A percentile compares a stretch with the other conserved stretches of the same genome.
Evolutionary conservation across 1,284 basidiomycete genomes (phyloP).

Genomic region (Ganoderma leucocontextum): DNA sequence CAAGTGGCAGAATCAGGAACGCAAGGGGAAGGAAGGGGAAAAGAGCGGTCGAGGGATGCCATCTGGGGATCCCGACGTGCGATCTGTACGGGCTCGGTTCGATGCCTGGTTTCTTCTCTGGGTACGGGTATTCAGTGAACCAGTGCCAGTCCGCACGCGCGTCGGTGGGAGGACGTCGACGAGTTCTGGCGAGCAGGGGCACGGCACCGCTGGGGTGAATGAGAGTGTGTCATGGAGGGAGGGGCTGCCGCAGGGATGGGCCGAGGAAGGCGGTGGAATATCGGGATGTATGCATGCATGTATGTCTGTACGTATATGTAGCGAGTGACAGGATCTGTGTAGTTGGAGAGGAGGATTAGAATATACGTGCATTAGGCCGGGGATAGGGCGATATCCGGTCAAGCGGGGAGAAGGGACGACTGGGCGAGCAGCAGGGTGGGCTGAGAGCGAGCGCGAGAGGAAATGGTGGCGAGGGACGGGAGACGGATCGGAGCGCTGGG

Average conservation of each 20-base stretch:
- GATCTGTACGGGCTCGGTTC: neutral
- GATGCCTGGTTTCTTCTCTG: neutral
- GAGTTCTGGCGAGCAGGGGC: conserved; percentile 7
- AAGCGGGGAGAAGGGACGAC: neutral
- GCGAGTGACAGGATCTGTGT: conserved; percentile 1
- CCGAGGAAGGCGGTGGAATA: conserved; percentile 1
- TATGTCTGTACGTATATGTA: neutral
- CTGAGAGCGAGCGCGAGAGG: neutral
- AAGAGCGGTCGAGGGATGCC: conserved; percentile 8
- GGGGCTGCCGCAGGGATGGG: neutral
- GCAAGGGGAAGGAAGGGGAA: conserved; percentile 5
- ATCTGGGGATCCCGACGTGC: conserved; percentile 11
- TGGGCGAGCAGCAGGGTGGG: neutral
- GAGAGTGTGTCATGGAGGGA: neutral
- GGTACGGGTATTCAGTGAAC: neutral
- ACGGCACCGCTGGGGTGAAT: neutral
- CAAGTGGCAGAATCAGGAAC: conserved; percentile 10
- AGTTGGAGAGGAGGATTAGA: neutral
- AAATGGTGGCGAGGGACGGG: neutral
- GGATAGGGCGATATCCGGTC: neutral
- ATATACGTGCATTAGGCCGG: neutral
- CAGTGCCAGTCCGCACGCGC: neutral
- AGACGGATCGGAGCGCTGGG: neutral
- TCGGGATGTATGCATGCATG: neutral
- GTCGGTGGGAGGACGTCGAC: neutral